Conservation (phyloP, 352 stramenopile genomes). For the Phytopythium helicoides region DNA sequence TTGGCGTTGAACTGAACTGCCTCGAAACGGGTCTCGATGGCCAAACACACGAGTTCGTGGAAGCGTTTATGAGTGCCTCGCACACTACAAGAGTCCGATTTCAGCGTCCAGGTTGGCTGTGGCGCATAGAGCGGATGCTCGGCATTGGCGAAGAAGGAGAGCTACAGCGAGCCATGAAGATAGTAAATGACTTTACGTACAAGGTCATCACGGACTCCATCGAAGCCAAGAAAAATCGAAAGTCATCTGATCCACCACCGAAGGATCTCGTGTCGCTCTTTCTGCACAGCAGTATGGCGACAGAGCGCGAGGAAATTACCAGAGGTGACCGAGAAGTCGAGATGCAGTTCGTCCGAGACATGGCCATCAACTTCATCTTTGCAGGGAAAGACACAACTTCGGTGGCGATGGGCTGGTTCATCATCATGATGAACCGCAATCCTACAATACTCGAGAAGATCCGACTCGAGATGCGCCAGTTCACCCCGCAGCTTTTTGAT, state of each 20-base stretch:
- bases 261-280: conserved; percentile 50
- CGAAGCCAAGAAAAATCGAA: conserved; percentile 7
- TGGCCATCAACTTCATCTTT: conserved; percentile 59
- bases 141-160: conserved; percentile 9
- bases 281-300: conserved; percentile 30
- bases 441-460: conserved; percentile 33
- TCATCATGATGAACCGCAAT: conserved; percentile 44
- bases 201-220: conserved; percentile 16
- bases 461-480: conserved; percentile 18
- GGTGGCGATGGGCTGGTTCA: conserved; percentile 58
- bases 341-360: conserved; percentile 48
- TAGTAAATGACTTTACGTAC: conserved; percentile 10
- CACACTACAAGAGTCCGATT: conserved; percentile 32
- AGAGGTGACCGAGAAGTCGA: conserved; percentile 29
- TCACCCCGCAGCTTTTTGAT: conserved; percentile 15
- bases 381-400: conserved; percentile 54
- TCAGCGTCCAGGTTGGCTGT: conserved; percentile 24
- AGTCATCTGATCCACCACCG: not conserved
- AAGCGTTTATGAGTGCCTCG: conserved; percentile 40
- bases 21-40: conserved; percentile 19
- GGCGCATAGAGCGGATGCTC: conserved; percentile 17
- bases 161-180: conserved; percentile 8
- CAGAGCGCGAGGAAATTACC: conserved; percentile 19
- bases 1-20: conserved; percentile 39
- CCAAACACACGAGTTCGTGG: conserved; percentile 41